A percentile compares a stretch with the other conserved stretches of the same genome.
Conservation (phyloP, 805 yeast genomes). For the Tetrapisispora iriomotensis region DNA sequence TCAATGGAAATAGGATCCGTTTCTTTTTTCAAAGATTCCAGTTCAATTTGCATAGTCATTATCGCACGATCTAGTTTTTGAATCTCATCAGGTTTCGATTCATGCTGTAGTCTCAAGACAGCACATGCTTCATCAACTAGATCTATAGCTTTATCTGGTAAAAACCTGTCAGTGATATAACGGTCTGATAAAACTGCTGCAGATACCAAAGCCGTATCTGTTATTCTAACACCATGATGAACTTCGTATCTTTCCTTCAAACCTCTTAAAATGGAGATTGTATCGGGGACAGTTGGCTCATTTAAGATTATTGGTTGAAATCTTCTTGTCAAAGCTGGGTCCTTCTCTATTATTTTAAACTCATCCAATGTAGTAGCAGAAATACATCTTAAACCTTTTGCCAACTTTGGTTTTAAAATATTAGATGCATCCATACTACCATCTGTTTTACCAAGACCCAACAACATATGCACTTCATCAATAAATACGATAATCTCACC, state of each 20-base stretch:
- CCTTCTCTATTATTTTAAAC: conserved; percentile 90
- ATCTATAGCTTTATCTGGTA: conserved; percentile 96
- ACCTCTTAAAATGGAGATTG: conserved; percentile 87
- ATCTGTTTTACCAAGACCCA: conserved; percentile 88
- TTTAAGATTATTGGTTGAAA: conserved; percentile 79
- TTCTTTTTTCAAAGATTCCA: conserved; percentile 89
- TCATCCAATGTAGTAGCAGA: conserved; percentile 97
- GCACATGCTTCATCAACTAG: conserved; percentile 97
- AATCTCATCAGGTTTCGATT: conserved; percentile 91
- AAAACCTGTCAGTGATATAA: conserved; percentile 79
- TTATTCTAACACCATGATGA: conserved; percentile 92
- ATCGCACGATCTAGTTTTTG: conserved; percentile 79
- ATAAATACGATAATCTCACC: conserved; percentile 75
- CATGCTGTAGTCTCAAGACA: conserved; percentile 87
- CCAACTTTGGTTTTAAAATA: conserved; percentile 83
- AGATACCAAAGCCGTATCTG: conserved; percentile 86
- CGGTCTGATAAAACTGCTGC: conserved; percentile 87
- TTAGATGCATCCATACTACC: conserved; percentile 96
- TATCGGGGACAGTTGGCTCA: conserved; percentile 86
- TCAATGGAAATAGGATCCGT: conserved; percentile 77
- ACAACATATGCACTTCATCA: conserved; percentile 81
- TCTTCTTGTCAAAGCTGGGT: conserved; percentile 89
- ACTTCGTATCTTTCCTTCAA: conserved; percentile 90
- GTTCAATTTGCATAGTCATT: conserved; percentile 90
- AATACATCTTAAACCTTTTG: conserved; percentile 89